Evolutionary conservation across 495 filamentous ascomycete species (phyloP).

Genomic region (Talaromyces adpressus): DNA sequence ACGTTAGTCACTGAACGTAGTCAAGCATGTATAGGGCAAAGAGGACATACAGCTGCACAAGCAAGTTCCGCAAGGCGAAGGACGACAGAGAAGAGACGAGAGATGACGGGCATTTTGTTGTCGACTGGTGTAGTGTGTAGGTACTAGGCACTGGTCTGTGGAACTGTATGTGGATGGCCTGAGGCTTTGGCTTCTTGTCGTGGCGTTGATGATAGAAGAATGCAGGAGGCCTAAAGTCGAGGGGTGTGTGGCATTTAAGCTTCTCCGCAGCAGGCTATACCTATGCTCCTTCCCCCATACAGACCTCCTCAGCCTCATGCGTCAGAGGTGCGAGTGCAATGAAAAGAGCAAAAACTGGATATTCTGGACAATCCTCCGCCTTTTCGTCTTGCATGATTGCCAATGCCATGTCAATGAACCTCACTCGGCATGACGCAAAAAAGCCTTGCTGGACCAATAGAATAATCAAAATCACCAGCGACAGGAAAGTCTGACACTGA

Average conservation of each 20-base stretch:
- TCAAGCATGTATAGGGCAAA: background rate
- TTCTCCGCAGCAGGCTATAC: background rate
- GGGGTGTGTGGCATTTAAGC: constrained; percentile 2
- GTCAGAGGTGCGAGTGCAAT: background rate
- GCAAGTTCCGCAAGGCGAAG: constrained; percentile 39
- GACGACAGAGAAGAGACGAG: constrained; percentile 41
- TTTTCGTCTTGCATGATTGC: background rate
- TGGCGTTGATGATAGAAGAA: background rate
- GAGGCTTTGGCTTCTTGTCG: background rate
- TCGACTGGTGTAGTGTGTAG: background rate
- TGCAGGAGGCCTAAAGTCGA: background rate
- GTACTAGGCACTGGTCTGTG: background rate
- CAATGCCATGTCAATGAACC: background rate
- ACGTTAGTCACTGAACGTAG: background rate
- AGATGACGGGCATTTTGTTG: constrained; percentile 39
- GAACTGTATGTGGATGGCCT: background rate
- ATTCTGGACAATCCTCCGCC: background rate
- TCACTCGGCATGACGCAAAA: background rate
- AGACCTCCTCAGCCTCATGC: constrained; percentile 1
- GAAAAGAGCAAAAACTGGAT: background rate
- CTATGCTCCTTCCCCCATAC: background rate
- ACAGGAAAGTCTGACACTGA: background rate
- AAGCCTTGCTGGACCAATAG: background rate
- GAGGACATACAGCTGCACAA: constrained; percentile 31
- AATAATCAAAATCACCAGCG: background rate